Evolutionary conservation across 495 filamentous ascomycete genomes (phyloP).

Genomic region (Aspergillus kassunensis): DNA sequence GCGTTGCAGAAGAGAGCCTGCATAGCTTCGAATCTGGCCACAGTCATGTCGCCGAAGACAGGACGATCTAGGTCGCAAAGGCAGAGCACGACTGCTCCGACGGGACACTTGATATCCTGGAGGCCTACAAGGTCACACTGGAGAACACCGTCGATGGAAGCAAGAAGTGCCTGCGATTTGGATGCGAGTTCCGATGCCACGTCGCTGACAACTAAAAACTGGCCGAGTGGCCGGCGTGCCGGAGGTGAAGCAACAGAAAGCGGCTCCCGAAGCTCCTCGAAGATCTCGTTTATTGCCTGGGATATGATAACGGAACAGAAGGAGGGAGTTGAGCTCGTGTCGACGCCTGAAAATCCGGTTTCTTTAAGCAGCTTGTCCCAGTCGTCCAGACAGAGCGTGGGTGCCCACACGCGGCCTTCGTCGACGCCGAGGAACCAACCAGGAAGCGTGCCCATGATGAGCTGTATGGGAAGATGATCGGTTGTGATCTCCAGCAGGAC

Average conservation of each 20-base stretch:
- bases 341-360: slow-evolving; percentile 30
- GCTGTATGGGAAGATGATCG: background rate
- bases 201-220: background rate
- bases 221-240: background rate
- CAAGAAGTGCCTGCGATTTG: too few species aligned
- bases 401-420: slow-evolving; percentile 22
- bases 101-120: too few species aligned
- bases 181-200: too few species aligned
- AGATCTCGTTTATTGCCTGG: background rate
- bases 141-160: too few species aligned
- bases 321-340: background rate
- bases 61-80: background rate
- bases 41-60: background rate
- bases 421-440: slow-evolving; percentile 39
- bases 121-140: too few species aligned
- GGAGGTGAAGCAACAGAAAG: background rate
- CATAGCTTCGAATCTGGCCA: background rate
- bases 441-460: slow-evolving; percentile 13
- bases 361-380: slow-evolving; percentile 30
- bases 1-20: background rate
- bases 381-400: slow-evolving; percentile 21
- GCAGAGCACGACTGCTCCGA: background rate
- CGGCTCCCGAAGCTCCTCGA: background rate
- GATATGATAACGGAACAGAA: background rate
- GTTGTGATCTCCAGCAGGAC: slow-evolving; percentile 24